phyloP scores from a whole-genome alignment of 164 flowering plant genomes.

The Malania oleifera region DNA sequence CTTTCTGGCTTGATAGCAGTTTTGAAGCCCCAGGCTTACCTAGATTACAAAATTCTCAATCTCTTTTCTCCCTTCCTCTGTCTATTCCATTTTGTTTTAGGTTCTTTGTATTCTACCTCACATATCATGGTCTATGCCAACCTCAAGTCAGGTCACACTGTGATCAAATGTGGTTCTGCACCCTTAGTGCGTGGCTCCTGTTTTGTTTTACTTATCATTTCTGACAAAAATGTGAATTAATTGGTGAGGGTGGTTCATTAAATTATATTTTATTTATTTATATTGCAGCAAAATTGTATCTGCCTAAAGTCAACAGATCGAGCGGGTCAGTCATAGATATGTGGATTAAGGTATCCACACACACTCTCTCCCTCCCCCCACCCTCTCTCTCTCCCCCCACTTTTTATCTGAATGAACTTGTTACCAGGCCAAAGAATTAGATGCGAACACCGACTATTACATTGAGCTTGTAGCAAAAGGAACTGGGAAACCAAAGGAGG shows the following conservation, averaged over 20 bases:
- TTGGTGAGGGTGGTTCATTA: neutral
- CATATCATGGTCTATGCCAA: too few relatives aligned
- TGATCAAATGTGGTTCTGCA: too few relatives aligned
- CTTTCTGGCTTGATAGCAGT: too few relatives aligned
- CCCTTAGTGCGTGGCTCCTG: too few relatives aligned
- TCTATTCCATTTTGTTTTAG: too few relatives aligned
- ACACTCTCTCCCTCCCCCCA: conserved; percentile 14
- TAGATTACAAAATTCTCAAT: too few relatives aligned
- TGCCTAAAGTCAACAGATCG: conserved; percentile 67
- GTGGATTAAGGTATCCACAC: conserved; percentile 74
- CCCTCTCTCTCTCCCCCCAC: conserved; percentile 1
- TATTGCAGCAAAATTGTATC: conserved; percentile 69
- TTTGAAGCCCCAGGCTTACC: too few relatives aligned
- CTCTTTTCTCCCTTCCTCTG: too few relatives aligned
- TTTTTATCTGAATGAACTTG: conserved; percentile 1
- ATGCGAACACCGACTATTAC: conserved; percentile 63
- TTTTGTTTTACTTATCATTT: too few relatives aligned
- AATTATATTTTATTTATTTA: neutral
- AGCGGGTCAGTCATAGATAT: conserved; percentile 73
- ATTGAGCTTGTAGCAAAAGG: conserved; percentile 75
- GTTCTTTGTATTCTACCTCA: too few relatives aligned
- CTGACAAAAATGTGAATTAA: too few relatives aligned
- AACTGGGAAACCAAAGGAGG: conserved; percentile 72
- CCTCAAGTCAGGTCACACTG: too few relatives aligned
- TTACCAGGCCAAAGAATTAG: conserved; percentile 81